Conservation (phyloP, 805 yeast species). For the Ogataea minuta region DNA sequence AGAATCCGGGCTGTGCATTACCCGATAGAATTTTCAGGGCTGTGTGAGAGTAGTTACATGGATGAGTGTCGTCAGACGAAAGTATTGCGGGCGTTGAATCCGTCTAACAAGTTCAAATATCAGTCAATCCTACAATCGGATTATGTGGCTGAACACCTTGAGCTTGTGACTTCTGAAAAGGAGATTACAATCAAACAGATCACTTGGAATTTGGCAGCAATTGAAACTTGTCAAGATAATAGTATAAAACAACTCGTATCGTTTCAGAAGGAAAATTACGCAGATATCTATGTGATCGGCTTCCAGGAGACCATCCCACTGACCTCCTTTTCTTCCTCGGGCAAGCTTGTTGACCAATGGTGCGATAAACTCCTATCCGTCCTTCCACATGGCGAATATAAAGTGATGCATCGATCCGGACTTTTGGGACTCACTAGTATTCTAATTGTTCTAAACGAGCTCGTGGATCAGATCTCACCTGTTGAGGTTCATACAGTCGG, state of each 20-base stretch:
- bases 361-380: slow-evolving; percentile 22
- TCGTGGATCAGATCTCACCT: slow-evolving; percentile 39
- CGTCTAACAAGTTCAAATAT: slow-evolving; percentile 27
- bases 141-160: slow-evolving; percentile 14
- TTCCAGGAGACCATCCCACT: slow-evolving; percentile 53
- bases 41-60: slow-evolving; percentile 2
- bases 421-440: slow-evolving; percentile 52
- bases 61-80: slow-evolving; percentile 15
- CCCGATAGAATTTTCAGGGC: slow-evolving; percentile 1
- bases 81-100: slow-evolving; percentile 24
- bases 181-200: slow-evolving; percentile 27
- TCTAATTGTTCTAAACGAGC: slow-evolving; percentile 35
- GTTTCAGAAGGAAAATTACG: slow-evolving; percentile 5
- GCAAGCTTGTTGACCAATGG: slow-evolving; percentile 36
- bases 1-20: slow-evolving; percentile 7
- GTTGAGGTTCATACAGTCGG: slow-evolving; percentile 46
- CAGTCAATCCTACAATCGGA: slow-evolving; percentile 23
- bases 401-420: slow-evolving; percentile 43
- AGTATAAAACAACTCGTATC: slow-evolving; percentile 19
- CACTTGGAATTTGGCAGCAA: slow-evolving; percentile 41
- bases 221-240: slow-evolving; percentile 12
- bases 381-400: slow-evolving; percentile 31
- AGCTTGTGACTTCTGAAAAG: background rate
- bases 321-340: slow-evolving; percentile 41
- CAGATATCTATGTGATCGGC: slow-evolving; percentile 42